These are phyloP conservation scores for Pelargonium nanum DNA, from an alignment of 345 rosid genomes.

Conservation along the genomic window DNA sequence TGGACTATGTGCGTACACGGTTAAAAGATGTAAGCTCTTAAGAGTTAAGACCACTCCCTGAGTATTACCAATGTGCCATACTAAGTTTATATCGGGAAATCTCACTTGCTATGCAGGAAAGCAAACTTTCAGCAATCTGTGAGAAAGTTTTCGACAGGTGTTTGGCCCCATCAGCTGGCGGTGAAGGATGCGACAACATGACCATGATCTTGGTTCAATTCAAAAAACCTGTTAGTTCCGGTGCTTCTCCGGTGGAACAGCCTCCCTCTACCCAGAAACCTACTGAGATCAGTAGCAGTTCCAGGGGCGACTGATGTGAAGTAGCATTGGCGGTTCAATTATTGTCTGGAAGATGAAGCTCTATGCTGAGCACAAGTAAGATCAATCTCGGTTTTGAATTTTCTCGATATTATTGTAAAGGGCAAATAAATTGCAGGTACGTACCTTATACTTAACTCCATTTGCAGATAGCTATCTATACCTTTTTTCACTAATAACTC, in stretches of 20 bases:
- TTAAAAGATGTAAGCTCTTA: slow-evolving; percentile 28
- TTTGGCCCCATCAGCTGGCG: slow-evolving; percentile 65
- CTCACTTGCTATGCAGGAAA: slow-evolving; percentile 36
- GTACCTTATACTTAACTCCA: too few species aligned
- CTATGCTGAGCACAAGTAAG: not conserved
- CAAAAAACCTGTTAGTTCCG: slow-evolving; percentile 24
- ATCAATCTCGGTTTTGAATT: not conserved
- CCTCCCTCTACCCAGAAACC: not conserved
- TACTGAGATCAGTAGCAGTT: not conserved
- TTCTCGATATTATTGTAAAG: too few species aligned
- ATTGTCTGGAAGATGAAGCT: not conserved
- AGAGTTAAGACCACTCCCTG: not conserved
- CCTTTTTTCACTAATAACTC: too few species aligned
- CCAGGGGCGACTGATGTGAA: not conserved
- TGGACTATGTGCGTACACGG: slow-evolving; percentile 58
- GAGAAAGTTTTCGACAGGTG: slow-evolving; percentile 71
- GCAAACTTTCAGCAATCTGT: slow-evolving; percentile 52
- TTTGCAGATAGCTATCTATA: too few species aligned
- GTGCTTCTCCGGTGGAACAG: slow-evolving; percentile 9
- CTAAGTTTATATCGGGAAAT: not conserved
- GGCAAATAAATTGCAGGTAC: too few species aligned
- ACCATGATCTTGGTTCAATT: slow-evolving; percentile 73
- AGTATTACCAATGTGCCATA: not conserved
- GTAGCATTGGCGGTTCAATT: too few species aligned
- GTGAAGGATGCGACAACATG: slow-evolving; percentile 91